Percentiles rank a stretch among this genome's conserved stretches.
Evolutionary conservation across 768 basidiomycete species (phyloP).

Genomic region (Phlebiopsis gigantea): DNA sequence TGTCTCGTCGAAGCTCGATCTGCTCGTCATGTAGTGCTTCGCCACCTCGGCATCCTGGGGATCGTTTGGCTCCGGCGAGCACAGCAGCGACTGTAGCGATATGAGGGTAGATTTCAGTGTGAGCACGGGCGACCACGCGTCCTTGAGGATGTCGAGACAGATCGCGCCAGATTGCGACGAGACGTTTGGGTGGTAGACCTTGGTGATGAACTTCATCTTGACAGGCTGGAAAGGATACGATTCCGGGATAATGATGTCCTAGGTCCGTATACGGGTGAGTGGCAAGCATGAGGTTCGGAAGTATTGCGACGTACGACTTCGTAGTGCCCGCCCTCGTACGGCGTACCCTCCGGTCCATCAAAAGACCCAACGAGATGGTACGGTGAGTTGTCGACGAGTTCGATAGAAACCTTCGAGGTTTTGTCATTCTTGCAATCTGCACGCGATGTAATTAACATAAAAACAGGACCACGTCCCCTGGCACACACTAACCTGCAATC

Average conservation of each 20-base stretch:
- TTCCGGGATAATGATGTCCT: constrained; percentile 93
- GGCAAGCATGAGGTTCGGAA: not conserved
- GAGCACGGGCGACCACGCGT: constrained; percentile 93
- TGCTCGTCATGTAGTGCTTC: constrained; percentile 91
- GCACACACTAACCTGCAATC: constrained; percentile 58
- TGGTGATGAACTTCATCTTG: constrained; percentile 98
- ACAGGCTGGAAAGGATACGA: constrained; percentile 91
- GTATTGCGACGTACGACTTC: constrained; percentile 64
- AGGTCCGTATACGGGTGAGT: not conserved
- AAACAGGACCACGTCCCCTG: not conserved
- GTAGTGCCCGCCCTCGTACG: constrained; percentile 88
- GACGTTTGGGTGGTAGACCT: constrained; percentile 94
- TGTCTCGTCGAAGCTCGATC: constrained; percentile 83
- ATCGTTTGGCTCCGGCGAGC: constrained; percentile 92
- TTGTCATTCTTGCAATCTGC: constrained; percentile 95
- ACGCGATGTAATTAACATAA: not conserved
- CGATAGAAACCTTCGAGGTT: constrained; percentile 79
- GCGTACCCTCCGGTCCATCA: constrained; percentile 87
- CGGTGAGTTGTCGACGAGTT: constrained; percentile 82
- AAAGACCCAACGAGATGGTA: constrained; percentile 92
- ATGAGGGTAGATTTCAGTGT: constrained; percentile 96
- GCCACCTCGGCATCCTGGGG: constrained; percentile 98
- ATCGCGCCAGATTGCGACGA: constrained; percentile 93
- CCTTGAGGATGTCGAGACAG: constrained; percentile 84
- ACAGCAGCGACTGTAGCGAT: constrained; percentile 88